These are phyloP conservation scores for Lactarius akahatsu DNA, from an alignment of 768 basidiomycete genomes.

Conservation along the genomic window DNA sequence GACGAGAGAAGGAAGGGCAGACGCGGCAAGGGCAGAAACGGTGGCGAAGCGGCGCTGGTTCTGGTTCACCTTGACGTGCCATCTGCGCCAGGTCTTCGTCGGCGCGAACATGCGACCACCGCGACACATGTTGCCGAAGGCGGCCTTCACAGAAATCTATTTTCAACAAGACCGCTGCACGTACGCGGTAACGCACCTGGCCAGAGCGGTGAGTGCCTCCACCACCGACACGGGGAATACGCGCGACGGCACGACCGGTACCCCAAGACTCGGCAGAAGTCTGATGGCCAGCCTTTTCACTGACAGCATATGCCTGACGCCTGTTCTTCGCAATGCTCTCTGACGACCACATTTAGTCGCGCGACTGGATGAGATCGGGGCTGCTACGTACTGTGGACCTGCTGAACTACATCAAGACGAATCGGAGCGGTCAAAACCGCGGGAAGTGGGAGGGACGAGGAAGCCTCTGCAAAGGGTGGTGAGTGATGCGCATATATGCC, in stretches of 20 bases:
- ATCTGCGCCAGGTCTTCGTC: constrained; percentile 98
- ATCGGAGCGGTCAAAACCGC: constrained; percentile 98
- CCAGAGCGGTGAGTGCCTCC: constrained; percentile 98
- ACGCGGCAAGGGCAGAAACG: constrained; percentile 96
- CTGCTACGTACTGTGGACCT: constrained; percentile 92
- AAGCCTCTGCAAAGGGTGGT: constrained; percentile 56
- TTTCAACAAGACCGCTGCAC: background rate
- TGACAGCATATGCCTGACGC: constrained; percentile 95
- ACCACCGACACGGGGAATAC: constrained; percentile 99
- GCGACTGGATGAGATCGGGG: background rate
- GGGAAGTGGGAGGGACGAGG: constrained; percentile 86
- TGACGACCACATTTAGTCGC: constrained; percentile 37
- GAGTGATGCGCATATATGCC: constrained; percentile 8
- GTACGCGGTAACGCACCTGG: constrained; percentile 54
- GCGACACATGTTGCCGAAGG: constrained; percentile 99
- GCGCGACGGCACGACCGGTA: constrained; percentile 99
- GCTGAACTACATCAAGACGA: constrained; percentile 95
- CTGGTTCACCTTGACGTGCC: constrained; percentile 99
- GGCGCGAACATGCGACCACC: constrained; percentile 99
- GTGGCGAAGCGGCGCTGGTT: constrained; percentile 98
- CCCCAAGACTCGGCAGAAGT: constrained; percentile 99
- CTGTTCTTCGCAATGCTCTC: constrained; percentile 98
- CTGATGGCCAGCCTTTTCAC: constrained; percentile 98
- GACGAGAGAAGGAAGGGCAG: constrained; percentile 96
- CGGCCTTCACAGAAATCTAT: constrained; percentile 56